Evolutionary conservation across 768 basidiomycete genomes (phyloP).

Genomic region (Leccinum incarnatum): DNA sequence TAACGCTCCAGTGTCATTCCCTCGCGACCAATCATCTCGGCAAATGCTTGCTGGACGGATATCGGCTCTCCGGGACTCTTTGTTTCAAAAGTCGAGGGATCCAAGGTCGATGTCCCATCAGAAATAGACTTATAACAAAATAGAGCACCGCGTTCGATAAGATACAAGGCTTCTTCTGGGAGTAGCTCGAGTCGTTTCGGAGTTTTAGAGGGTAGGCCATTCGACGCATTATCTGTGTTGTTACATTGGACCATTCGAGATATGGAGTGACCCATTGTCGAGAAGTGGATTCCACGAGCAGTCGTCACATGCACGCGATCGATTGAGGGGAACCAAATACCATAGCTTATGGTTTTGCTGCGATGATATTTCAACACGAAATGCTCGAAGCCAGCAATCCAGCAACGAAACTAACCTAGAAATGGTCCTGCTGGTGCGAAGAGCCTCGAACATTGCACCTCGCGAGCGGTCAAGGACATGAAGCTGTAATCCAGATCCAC

Average conservation of each 20-base stretch:
- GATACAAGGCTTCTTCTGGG: conserved; percentile 93
- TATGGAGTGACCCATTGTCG: conserved; percentile 76
- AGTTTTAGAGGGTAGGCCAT: conserved; percentile 32
- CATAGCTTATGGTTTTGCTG: conserved; percentile 80
- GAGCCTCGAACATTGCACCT: conserved; percentile 82
- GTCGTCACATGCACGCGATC: conserved; percentile 64
- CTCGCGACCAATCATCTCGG: conserved; percentile 78
- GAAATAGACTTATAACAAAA: conserved; percentile 72
- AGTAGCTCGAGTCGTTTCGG: conserved; percentile 78
- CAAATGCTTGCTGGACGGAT: conserved; percentile 88
- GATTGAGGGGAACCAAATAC: conserved; percentile 70
- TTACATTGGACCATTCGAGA: conserved; percentile 42
- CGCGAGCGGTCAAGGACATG: conserved; percentile 79
- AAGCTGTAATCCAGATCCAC: conserved; percentile 73
- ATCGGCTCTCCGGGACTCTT: conserved; percentile 67
- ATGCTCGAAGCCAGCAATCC: not conserved
- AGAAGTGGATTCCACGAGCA: conserved; percentile 82
- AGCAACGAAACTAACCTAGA: conserved; percentile 54
- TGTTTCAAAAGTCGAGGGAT: conserved; percentile 27
- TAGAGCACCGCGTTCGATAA: conserved; percentile 85
- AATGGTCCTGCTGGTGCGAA: conserved; percentile 70
- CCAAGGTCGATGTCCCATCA: conserved; percentile 19
- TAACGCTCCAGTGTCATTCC: conserved; percentile 82
- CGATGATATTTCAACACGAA: not conserved
- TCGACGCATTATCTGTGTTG: conserved; percentile 19